phyloP scores from a whole-genome alignment of 2,329 filamentous ascomycete genomes.

The Aspergillus chevalieri region DNA sequence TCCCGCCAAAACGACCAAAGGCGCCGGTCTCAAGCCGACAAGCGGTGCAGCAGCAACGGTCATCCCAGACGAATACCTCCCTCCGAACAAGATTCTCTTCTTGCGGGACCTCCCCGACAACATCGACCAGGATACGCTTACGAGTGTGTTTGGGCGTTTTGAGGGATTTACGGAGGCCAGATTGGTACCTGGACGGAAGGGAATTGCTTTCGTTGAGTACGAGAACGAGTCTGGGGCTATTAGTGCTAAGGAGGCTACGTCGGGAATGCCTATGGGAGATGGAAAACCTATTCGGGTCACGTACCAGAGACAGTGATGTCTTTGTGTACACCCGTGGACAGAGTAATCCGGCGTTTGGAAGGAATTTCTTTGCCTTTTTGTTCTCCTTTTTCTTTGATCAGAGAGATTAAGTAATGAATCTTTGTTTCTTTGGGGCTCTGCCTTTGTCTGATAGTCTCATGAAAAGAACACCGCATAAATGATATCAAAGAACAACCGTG shows the following conservation, averaged over 20 bases:
- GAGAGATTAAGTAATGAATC: not conserved
- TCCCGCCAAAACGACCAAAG: slow-evolving; percentile 64
- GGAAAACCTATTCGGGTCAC: slow-evolving; percentile 85
- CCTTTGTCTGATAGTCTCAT: not conserved
- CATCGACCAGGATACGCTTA: slow-evolving; percentile 73
- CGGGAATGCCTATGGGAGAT: slow-evolving; percentile 72
- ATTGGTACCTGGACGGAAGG: slow-evolving; percentile 74
- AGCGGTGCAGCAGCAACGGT: slow-evolving; percentile 62
- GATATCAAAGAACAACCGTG: slow-evolving; percentile 1
- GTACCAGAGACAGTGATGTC: slow-evolving; percentile 75
- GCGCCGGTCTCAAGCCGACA: slow-evolving; percentile 70
- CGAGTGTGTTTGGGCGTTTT: slow-evolving; percentile 76
- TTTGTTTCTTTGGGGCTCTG: not conserved
- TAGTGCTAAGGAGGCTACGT: slow-evolving; percentile 86
- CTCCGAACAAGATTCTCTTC: slow-evolving; percentile 95
- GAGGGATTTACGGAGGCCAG: slow-evolving; percentile 92
- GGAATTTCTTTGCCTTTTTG: slow-evolving; percentile 8
- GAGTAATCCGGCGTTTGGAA: slow-evolving; percentile 24
- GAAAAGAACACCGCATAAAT: slow-evolving; percentile 3
- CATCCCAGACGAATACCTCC: slow-evolving; percentile 95
- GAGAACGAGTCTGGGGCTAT: slow-evolving; percentile 85
- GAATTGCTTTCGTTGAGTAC: slow-evolving; percentile 96
- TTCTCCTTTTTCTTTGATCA: slow-evolving; percentile 5
- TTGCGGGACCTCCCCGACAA: slow-evolving; percentile 86
- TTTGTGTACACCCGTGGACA: slow-evolving; percentile 10